Percentiles rank a stretch among this genome's conserved stretches.
Evolutionary conservation across 805 yeast genomes (phyloP).

Genomic region (Hemisphaericaspora nanyangensis): DNA sequence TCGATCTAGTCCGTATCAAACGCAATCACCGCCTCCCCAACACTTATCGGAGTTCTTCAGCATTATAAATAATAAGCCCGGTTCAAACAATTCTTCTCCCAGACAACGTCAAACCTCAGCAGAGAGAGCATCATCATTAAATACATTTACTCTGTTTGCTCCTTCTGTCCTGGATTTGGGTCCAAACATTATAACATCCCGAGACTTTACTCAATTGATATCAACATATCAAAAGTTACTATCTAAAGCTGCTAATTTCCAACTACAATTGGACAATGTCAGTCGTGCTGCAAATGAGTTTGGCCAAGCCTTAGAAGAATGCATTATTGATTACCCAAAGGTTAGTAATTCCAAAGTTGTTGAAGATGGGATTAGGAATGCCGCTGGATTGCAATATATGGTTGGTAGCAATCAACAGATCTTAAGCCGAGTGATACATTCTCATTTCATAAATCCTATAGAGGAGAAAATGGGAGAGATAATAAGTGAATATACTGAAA

Average conservation of each 20-base stretch:
- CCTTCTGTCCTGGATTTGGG: constrained; percentile 53
- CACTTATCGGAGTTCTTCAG: constrained; percentile 59
- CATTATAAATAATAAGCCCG: constrained; percentile 34
- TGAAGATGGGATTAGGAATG: constrained; percentile 62
- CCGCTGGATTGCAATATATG: constrained; percentile 74
- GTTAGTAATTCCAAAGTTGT: constrained; percentile 21
- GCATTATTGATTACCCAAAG: constrained; percentile 23
- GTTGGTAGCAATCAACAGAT: constrained; percentile 76
- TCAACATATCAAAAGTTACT: constrained; percentile 46
- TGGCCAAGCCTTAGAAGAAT: constrained; percentile 62
- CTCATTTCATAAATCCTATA: constrained; percentile 56
- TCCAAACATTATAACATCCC: constrained; percentile 55
- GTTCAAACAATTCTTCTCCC: not conserved
- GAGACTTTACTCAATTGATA: constrained; percentile 52
- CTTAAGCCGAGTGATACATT: constrained; percentile 52
- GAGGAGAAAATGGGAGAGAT: constrained; percentile 42
- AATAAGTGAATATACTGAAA: constrained; percentile 36
- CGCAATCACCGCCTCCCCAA: constrained; percentile 39
- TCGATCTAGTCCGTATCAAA: too few species aligned
- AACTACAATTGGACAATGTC: constrained; percentile 43
- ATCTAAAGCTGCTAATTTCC: constrained; percentile 43
- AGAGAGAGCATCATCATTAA: constrained; percentile 28
- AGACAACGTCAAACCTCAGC: not conserved
- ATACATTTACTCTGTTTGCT: constrained; percentile 43
- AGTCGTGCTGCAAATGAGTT: constrained; percentile 65